Evolutionary conservation across 2,329 filamentous ascomycete species (phyloP), one percentile per base, ranked within the genome.

Genomic region (Alternaria arbusti): DNA sequence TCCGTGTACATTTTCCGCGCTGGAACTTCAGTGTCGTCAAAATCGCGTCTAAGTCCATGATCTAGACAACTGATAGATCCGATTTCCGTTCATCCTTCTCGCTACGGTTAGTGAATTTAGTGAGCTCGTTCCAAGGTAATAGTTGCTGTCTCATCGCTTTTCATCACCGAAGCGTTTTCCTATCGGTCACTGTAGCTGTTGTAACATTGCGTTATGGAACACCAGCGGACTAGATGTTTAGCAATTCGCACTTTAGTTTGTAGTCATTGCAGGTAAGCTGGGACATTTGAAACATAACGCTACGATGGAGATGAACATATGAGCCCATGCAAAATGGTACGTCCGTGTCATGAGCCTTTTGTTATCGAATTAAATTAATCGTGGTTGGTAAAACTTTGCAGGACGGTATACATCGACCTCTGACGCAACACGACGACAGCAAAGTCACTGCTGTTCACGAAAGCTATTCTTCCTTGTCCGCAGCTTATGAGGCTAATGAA

Each of bases 1-100:
- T 76, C 4, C 62, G 74, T 47, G 45, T 81, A 28, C 80, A 82
- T 55, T 82, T 82, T 59, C 80, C 81, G 0, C 70, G 77, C 5
- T 78, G 79, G 63, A 80, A 81, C 23, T 82, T 81, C 63, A 70
- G 67, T 13, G 73, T 80, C 55, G 62, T 61, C 13, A 71, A 67
- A 47, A 28, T 62, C 11, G 7, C 28, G 11, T 43, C 50, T 32
- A 54, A 32, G 40, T 17, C 43, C 13, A 54, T 15, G 17, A 20
- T 47, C 23, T 46, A 23, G 17, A 20, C 22, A 25, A n/a, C 22
- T 20, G 36, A 40, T 17, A 40, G 36, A 40, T 40, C 36, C n/a
- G 36, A 17, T 40, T 40, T 17, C 36, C 36, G 15, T 40, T 40
- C 36, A 40, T 40, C 36, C 10, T 40, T 40, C 15, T 40, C 36